Evolutionary conservation across 2,329 filamentous ascomycete genomes (phyloP), one percentile per base, ranked within the genome.

Genomic region (Cordyceps tenuipes): DNA sequence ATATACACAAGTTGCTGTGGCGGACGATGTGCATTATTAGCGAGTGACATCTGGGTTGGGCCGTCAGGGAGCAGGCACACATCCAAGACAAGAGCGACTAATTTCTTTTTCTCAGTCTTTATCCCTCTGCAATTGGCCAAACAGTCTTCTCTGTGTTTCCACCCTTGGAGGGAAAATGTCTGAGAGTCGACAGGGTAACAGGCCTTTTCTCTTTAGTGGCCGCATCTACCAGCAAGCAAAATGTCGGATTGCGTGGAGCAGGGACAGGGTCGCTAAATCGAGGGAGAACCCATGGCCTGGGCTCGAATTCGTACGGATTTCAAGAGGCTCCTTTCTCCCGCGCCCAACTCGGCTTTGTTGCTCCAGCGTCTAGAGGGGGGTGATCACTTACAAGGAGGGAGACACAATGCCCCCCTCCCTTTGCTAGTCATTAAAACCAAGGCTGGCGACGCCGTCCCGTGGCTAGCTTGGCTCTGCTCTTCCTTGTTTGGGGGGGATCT

Each of bases 131-230:
- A 17, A 47, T 41, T 59, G 43, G 34, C 34, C 34, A 49, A 34
- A 26, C 51, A 50, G 43, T n/a, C 34, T 36, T 43, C 6, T 12
- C 8, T 15, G 26, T 46, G 34, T 44, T 49, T 52, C 21, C 48
- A 44, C 43, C n/a, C n/a, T 13, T 54, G 56, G 49, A 55, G 59
- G 46, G 51, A 19, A 31, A 43, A 60, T 56, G 52, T 60, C 59
- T 60, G 51, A 56, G 52, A 60, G 52, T 54, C 50, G 34, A 48
- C 51, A 48, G 50, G 29, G 21, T 23, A 23, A 23, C 23, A 23
- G 23, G 34, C 34, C 34, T 36, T 36, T 36, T 36, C 12, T 36
- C 34, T 36, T 10, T 36, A 36, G 34, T 36, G 3, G 9, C 7
- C 39, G 15, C 29, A 29, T 29, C 7, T 29, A 15, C 15, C 39